Conservation (phyloP, 225 moss, liverwort and hornwort genomes). For the Pseudoscleropodium purum region DNA sequence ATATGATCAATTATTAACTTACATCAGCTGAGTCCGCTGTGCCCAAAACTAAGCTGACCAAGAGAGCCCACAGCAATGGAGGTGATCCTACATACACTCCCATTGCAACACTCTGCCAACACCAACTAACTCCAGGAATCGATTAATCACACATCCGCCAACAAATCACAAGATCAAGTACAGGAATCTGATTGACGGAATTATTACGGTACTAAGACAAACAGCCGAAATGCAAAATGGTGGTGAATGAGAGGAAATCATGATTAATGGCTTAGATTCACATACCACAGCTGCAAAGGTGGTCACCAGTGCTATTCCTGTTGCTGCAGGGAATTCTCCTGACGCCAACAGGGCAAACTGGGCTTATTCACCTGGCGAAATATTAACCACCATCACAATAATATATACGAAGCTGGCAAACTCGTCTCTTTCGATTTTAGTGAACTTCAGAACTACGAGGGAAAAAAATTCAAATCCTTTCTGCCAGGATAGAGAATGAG, state of each 20-base stretch:
- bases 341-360: conserved; percentile 70
- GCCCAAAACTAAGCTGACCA: conserved; percentile 67
- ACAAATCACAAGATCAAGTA: not conserved
- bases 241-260: not conserved
- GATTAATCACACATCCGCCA: not conserved
- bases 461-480: not conserved
- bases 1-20: not conserved
- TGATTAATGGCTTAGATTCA: not conserved
- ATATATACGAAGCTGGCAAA: not conserved
- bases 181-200: not conserved
- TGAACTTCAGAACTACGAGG: not conserved
- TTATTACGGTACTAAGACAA: not conserved
- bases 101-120: conserved; percentile 56
- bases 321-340: conserved; percentile 59
- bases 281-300: conserved; percentile 47
- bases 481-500: not conserved
- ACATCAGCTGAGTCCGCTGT: conserved; percentile 78
- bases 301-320: conserved; percentile 49
- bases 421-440: not conserved
- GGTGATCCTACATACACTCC: conserved; percentile 60
- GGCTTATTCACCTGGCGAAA: conserved; percentile 63
- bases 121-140: not conserved
- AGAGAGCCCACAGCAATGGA: conserved; percentile 67
- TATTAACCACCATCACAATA: not conserved
- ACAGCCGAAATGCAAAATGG: not conserved